Evolutionary conservation across 2,329 filamentous ascomycete species (phyloP).

Genomic region (Ophiosphaerella korrae): DNA sequence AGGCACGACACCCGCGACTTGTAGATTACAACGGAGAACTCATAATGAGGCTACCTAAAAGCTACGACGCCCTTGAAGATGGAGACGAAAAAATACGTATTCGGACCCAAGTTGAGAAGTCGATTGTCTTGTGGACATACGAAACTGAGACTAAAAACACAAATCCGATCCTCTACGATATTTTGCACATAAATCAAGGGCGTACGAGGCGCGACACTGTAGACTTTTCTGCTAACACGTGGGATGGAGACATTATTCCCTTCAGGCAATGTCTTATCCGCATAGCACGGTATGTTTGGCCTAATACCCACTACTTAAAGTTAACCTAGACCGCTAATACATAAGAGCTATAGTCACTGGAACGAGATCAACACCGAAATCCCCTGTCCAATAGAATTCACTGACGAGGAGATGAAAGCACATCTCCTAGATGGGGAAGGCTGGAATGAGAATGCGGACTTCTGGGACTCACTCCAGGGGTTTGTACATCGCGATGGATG

Average conservation of each 20-base stretch:
- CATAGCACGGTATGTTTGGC: slow-evolving; percentile 34
- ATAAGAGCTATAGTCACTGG: slow-evolving; percentile 29
- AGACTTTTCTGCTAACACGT: slow-evolving; percentile 36
- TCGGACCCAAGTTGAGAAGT: slow-evolving; percentile 30
- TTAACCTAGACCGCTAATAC: no score
- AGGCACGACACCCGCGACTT: slow-evolving; percentile 32
- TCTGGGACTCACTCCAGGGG: slow-evolving; percentile 43
- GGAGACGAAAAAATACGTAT: slow-evolving; percentile 32
- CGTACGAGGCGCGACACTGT: slow-evolving; percentile 32
- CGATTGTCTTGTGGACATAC: slow-evolving; percentile 34
- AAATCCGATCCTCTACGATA: slow-evolving; percentile 31
- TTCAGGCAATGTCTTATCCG: slow-evolving; percentile 40
- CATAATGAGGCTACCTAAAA: slow-evolving; percentile 31
- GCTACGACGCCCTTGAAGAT: slow-evolving; percentile 26
- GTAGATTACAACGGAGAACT: slow-evolving; percentile 37
- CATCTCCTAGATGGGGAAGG: slow-evolving; percentile 30
- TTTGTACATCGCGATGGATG: slow-evolving; percentile 48
- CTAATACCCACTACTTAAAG: slow-evolving; percentile 2
- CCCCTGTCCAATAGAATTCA: slow-evolving; percentile 37
- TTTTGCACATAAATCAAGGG: slow-evolving; percentile 30
- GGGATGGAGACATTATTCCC: slow-evolving; percentile 41
- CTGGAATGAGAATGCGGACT: slow-evolving; percentile 42
- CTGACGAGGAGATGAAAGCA: slow-evolving; percentile 18
- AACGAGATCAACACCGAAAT: slow-evolving; percentile 31
- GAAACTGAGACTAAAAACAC: slow-evolving; percentile 33